These are phyloP conservation scores for Paracorniculantispora psalliotae DNA, from an alignment of 2,329 filamentous ascomycete genomes.

Conservation along the genomic window DNA sequence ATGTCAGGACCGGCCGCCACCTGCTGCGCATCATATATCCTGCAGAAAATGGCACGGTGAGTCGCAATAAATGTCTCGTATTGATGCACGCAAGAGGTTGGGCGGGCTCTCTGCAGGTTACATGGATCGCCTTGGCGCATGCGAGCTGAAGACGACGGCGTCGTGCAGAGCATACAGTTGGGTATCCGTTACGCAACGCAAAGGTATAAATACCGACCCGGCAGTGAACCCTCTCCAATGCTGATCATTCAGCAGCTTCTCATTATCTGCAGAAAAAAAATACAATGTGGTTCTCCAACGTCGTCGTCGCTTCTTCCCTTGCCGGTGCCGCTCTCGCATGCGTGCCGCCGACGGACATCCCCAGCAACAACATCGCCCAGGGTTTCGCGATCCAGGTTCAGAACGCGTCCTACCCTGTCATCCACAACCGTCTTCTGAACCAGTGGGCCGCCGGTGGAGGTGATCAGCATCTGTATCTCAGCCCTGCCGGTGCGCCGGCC, in stretches of 20 bases:
- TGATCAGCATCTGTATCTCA: constrained; percentile 36
- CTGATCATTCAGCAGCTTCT: not conserved
- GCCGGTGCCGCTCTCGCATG: constrained; percentile 22
- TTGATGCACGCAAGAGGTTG: not conserved
- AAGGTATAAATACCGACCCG: not conserved
- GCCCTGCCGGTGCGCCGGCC: constrained; percentile 32
- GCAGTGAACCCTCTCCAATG: not conserved
- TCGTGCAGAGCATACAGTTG: not conserved
- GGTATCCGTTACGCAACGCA: no score
- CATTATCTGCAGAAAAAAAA: not conserved
- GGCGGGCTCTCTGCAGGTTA: not conserved
- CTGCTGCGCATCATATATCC: not conserved
- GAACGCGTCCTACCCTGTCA: constrained; percentile 28
- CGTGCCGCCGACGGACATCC: constrained; percentile 24
- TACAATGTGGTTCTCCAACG: constrained; percentile 9
- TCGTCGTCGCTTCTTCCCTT: constrained; percentile 19
- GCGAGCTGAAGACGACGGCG: not conserved
- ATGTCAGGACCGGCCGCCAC: not conserved
- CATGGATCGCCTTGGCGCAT: constrained; percentile 1
- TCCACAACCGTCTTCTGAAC: constrained; percentile 35
- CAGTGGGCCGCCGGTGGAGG: constrained; percentile 31
- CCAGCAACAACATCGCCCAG: constrained; percentile 28
- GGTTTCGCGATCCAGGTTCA: constrained; percentile 35
- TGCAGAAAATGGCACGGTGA: not conserved
- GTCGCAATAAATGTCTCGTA: not conserved